A percentile compares a stretch with the other conserved stretches of the same genome.
phyloP scores from a whole-genome alignment of 352 stramenopile species.

The Pythium guiyangense region DNA sequence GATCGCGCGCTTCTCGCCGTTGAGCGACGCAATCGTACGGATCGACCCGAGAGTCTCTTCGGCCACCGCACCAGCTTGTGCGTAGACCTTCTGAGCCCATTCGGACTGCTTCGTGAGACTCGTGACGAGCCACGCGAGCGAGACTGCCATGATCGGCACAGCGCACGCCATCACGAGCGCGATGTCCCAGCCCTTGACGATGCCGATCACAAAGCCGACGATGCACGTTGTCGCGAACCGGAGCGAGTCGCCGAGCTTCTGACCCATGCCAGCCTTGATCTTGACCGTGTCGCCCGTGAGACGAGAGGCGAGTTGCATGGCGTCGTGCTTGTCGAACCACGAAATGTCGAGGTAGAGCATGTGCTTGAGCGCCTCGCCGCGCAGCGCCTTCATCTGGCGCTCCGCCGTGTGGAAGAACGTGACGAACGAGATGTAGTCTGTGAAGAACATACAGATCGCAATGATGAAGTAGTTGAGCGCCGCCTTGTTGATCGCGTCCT shows the following conservation, averaged over 20 bases:
- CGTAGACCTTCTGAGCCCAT: conserved; percentile 39
- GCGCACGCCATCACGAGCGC: conserved; percentile 39
- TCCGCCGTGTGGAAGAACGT: no score
- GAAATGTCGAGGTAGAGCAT: conserved; percentile 48
- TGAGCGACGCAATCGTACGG: conserved; percentile 43
- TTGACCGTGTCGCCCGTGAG: no score
- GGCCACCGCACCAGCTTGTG: conserved; percentile 39
- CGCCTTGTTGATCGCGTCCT: conserved; percentile 19
- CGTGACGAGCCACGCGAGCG: conserved; percentile 29
- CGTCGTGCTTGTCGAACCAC: conserved; percentile 45
- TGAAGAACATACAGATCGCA: conserved; percentile 24
- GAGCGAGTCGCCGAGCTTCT: conserved; percentile 41
- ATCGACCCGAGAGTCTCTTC: conserved; percentile 59
- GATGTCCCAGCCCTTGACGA: conserved; percentile 40
- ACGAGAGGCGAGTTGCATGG: conserved; percentile 36
- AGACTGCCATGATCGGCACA: conserved; percentile 39
- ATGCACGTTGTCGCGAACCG: conserved; percentile 34
- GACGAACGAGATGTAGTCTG: no score
- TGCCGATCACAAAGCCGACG: conserved; percentile 37
- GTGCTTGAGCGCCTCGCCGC: no score
- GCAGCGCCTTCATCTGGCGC: no score
- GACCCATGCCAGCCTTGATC: conserved; percentile 51
- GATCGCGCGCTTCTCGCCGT: conserved; percentile 39
- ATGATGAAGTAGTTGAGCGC: conserved; percentile 27
- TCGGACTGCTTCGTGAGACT: conserved; percentile 13